Percentiles rank a stretch among this genome's conserved stretches.
Conservation (phyloP, 2,329 filamentous ascomycete genomes). For the Drechslerella coelobrocha region DNA sequence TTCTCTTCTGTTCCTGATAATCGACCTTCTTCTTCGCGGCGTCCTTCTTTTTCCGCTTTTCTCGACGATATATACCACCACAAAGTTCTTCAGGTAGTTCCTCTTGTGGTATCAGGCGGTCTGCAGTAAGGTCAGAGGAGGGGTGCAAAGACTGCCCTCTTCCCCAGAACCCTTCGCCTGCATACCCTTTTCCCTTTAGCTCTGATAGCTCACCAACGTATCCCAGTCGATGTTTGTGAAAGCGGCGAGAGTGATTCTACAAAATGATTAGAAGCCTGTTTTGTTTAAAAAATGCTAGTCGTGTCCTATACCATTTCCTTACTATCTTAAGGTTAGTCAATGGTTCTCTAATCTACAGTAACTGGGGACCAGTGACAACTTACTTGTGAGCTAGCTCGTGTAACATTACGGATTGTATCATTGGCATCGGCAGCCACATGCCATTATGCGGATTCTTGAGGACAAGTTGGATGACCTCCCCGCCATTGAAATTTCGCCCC, state of each 20-base stretch:
- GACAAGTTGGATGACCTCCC: constrained; percentile 85
- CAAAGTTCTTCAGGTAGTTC: constrained; percentile 75
- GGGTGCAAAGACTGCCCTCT: constrained; percentile 61
- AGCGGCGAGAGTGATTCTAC: constrained; percentile 77
- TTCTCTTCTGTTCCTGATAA: constrained; percentile 76
- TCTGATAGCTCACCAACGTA: constrained; percentile 74
- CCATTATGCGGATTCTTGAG: constrained; percentile 70
- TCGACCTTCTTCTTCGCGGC: constrained; percentile 63
- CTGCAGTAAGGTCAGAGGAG: constrained; percentile 49
- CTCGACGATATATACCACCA: constrained; percentile 76
- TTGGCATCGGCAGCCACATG: constrained; percentile 77
- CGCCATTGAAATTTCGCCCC: constrained; percentile 71
- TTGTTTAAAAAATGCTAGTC: not conserved
- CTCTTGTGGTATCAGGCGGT: constrained; percentile 62
- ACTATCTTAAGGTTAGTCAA: constrained; percentile 48
- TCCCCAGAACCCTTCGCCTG: constrained; percentile 84
- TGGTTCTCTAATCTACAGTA: not conserved
- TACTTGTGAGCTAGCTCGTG: constrained; percentile 67
- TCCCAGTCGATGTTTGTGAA: constrained; percentile 78
- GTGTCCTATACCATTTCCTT: constrained; percentile 70
- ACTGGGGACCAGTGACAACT: constrained; percentile 33
- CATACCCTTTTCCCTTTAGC: constrained; percentile 74
- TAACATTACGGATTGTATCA: constrained; percentile 62
- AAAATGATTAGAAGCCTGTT: not conserved
- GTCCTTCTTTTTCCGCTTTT: constrained; percentile 64